phyloP scores from a whole-genome alignment of 2,329 filamentous ascomycete species.

The Dactylellina drechsleri region DNA sequence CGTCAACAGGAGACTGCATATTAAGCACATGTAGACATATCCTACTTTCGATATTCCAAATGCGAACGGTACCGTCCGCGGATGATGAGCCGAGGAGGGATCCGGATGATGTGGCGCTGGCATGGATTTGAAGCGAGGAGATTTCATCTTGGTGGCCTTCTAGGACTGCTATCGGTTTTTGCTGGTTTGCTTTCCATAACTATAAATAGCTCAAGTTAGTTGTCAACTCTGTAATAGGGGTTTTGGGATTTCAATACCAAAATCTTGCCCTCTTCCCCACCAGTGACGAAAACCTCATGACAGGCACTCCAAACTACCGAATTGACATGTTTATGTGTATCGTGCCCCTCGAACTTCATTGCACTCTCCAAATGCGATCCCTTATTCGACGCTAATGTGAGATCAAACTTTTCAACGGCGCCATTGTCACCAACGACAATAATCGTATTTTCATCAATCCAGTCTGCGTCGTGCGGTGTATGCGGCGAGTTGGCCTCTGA shows the following conservation, averaged over 20 bases:
- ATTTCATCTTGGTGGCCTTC: conserved; percentile 50
- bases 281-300: conserved; percentile 46
- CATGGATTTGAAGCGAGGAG: conserved; percentile 32
- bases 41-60: conserved; percentile 50
- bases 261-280: conserved; percentile 48
- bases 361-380: conserved; percentile 25
- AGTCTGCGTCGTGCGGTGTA: conserved; percentile 42
- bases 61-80: conserved; percentile 43
- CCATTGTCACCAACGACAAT: conserved; percentile 49
- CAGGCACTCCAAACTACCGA: conserved; percentile 38
- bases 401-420: conserved; percentile 46
- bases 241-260: conserved; percentile 22
- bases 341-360: conserved; percentile 41
- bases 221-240: not conserved
- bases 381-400: conserved; percentile 22
- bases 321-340: conserved; percentile 47
- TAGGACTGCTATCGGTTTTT: conserved; percentile 45
- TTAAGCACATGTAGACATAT: conserved; percentile 52
- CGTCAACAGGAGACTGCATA: conserved; percentile 49
- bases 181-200: conserved; percentile 50
- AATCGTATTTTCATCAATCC: conserved; percentile 50
- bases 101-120: conserved; percentile 23
- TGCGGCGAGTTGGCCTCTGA: conserved; percentile 22
- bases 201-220: conserved; percentile 7
- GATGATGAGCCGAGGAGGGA: conserved; percentile 47